phyloP scores from a whole-genome alignment of 257 asterid species.

The Orobanche coerulescens region DNA sequence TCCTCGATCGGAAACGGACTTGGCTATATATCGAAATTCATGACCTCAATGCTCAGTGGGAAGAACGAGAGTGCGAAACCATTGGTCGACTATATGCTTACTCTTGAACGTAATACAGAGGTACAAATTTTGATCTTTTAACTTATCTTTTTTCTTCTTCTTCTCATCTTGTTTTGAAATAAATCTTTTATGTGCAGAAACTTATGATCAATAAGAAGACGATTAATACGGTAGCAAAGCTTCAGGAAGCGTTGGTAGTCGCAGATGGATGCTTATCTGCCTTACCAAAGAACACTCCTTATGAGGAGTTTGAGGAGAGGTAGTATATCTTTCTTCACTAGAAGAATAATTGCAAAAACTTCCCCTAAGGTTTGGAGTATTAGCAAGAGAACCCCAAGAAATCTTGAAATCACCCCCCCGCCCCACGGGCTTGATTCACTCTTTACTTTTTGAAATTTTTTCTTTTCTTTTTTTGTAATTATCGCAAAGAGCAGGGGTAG shows the following conservation, averaged over 20 bases:
- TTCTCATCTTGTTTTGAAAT: neutral
- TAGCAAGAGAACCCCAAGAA: neutral
- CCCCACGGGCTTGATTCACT: too few relatives aligned
- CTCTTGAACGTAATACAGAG: slow-evolving; percentile 66
- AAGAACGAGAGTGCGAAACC: slow-evolving; percentile 45
- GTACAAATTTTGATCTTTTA: slow-evolving; percentile 20
- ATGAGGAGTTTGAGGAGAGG: slow-evolving; percentile 52
- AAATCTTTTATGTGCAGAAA: slow-evolving; percentile 38
- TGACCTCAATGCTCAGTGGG: slow-evolving; percentile 50
- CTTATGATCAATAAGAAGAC: slow-evolving; percentile 63
- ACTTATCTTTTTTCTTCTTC: too few relatives aligned
- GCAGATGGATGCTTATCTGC: slow-evolving; percentile 52
- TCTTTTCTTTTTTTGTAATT: too few relatives aligned
- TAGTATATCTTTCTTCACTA: slow-evolving; percentile 21
- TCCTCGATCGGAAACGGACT: slow-evolving; percentile 65
- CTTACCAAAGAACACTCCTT: slow-evolving; percentile 48
- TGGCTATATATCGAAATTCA: slow-evolving; percentile 45
- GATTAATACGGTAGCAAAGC: slow-evolving; percentile 46
- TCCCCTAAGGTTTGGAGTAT: neutral
- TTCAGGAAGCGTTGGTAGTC: slow-evolving; percentile 46
- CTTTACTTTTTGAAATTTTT: too few relatives aligned
- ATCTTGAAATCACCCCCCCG: too few relatives aligned
- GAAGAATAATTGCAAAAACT: neutral
- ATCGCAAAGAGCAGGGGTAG: neutral
- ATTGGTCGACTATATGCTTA: slow-evolving; percentile 49